Base-by-base conservation (phyloP, 768 basidiomycete genomes). In the Phlebiopsis gigantea region DNA sequence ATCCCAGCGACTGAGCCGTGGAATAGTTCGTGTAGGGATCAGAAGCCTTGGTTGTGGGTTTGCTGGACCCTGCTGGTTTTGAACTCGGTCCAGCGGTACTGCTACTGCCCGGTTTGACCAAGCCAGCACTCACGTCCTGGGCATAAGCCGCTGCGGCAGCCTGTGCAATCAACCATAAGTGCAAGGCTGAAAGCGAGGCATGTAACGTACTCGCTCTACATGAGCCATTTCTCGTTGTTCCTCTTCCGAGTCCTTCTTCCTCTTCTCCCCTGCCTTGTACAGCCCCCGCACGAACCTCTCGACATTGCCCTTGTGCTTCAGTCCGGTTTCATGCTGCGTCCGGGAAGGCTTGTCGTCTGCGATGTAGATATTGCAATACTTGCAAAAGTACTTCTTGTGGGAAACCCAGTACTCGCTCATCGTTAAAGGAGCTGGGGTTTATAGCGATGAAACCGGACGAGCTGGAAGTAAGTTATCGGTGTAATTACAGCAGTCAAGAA, bases 321-420 rank as follows among this genome's bases (percentile, higher is more conserved):
- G 73, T 42, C 97, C 97, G 61, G 83, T 90, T 72, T 98, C 97
- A 67, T 99, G 97, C 53, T 92, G 92, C 61, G 82, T 78, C 51
- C 90, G 80, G 1, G 96, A 98, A 58, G 97, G 89, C 9, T 78
- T 92, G 77, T 99, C 96, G 73, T 99, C 97, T 52, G 93, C 83
- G 59, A 99, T 98, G 75, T 87, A 98, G 61, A 93, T 93, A 50
- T 93, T 90, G 76, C 97, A 98, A 77, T 98, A 98, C 69, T 94
- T 93, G 85, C 94, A 97, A 68, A 83, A 89, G 72, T 95, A 96
- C 64, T 85, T 88, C 72, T 94, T 93, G 69, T 90, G 85, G 24
- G 91, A 91, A 60, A 94, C 87, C 92, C 93, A 95, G 70, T 88
- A 94, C 70, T 94, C 92, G 63, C 84, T 86, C 92, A 93, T 94